Percentiles rank a stretch among this genome's conserved stretches.
phyloP scores from a whole-genome alignment of 768 basidiomycete genomes.

The Phanerodontia chrysosporium region DNA sequence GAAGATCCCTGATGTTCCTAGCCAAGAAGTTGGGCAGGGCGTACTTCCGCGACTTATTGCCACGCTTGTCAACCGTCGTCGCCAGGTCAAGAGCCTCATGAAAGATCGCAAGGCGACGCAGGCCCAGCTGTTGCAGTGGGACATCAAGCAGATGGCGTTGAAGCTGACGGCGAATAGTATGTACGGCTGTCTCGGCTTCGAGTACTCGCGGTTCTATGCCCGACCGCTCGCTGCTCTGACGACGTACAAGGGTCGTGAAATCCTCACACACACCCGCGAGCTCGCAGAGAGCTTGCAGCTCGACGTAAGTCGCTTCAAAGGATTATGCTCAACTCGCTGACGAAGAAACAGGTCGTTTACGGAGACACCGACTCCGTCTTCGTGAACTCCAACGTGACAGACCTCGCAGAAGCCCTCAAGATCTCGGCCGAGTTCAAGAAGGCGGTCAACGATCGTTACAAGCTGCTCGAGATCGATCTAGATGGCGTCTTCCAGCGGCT shows the following conservation, averaged over 20 bases:
- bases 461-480: constrained; percentile 92
- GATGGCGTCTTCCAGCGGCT: constrained; percentile 92
- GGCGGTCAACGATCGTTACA: constrained; percentile 93
- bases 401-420: constrained; percentile 83
- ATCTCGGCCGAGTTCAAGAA: constrained; percentile 94
- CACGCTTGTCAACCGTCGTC: constrained; percentile 87
- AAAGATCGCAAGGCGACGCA: constrained; percentile 73
- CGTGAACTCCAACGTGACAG: constrained; percentile 91
- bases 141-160: constrained; percentile 95
- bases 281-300: constrained; percentile 86
- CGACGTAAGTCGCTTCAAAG: constrained; percentile 56
- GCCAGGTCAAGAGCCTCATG: constrained; percentile 91
- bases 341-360: constrained; percentile 79
- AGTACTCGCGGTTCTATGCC: constrained; percentile 95
- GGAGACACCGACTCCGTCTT: constrained; percentile 99
- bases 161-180: constrained; percentile 99
- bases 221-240: constrained; percentile 95
- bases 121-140: constrained; percentile 86
- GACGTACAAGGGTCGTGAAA: constrained; percentile 97
- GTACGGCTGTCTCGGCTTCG: constrained; percentile 99
- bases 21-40: constrained; percentile 66
- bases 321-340: not conserved
- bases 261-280: constrained; percentile 88
- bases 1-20: constrained; percentile 85
- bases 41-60: constrained; percentile 97